Evolutionary conservation across 495 filamentous ascomycete genomes (phyloP), one percentile per base, ranked within the genome.

Genomic region (Neurospora africana): DNA sequence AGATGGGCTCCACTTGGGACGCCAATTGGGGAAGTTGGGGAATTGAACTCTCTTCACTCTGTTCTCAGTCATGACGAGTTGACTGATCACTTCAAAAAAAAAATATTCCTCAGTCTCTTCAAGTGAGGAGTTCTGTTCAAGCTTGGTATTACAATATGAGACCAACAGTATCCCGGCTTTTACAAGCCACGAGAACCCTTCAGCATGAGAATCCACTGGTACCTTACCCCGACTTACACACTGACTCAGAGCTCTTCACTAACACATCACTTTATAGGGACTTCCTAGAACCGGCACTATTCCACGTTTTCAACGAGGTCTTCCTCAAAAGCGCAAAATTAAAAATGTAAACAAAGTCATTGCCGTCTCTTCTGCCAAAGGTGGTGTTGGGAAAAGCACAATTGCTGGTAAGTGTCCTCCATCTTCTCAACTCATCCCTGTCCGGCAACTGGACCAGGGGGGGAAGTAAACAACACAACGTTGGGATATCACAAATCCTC

Each of bases 141-240:
- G 4, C 4, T 17, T 19, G 35, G 10, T 27, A 70, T 30, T 58
- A 71, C 70, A 76, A 71, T 67, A 89, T 90, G 87, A 87, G 81
- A 75, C 82, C 79, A 33, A 73, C 74, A 4, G 70, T 70, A n/a
- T 68, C 68, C 72, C 85, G 86, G 72, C 80, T 90, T 44, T 90
- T 97, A 73, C 92, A 92, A 13, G 89, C 89, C 0, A 76, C 89
- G 33, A 81, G 87, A 68, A 73, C 76, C 19, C 84, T 94, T 8
- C 84, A 82, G n/a, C 95, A 98, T 91, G 94, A 97, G 69, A 98
- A 97, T 77, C 95, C 95, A 2, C 80, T 97, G 79, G 95, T 97
- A 83, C 77, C 80, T 30, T 70, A 61, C 27, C 23, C 47, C 37
- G 36, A 68, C 27, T 43, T 70, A 13, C 15, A 21, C 35, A 67